These are phyloP conservation scores for Cryptococcus sp. DNA, from an alignment of 1,284 basidiomycete species.

Conservation along the genomic window DNA sequence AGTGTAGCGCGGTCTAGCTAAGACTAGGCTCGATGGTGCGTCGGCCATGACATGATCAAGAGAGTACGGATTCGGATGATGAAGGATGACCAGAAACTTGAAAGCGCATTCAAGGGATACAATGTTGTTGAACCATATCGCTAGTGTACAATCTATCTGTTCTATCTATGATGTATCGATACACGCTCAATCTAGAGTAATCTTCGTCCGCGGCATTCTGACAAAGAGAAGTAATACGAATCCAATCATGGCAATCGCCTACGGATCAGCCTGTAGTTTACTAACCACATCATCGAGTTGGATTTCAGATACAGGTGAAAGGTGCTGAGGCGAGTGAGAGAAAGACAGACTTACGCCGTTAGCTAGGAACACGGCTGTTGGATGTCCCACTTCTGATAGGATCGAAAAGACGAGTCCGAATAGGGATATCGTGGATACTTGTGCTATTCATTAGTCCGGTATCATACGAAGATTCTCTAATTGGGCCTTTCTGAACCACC, in stretches of 20 bases:
- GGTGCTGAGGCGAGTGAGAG: not conserved
- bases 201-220: slow-evolving; percentile 19
- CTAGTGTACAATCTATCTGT: too few relatives aligned
- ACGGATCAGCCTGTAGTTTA: not conserved
- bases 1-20: not conserved
- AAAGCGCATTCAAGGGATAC: too few relatives aligned
- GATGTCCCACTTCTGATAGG: slow-evolving; percentile 26
- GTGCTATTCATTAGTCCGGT: slow-evolving; percentile 14
- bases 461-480: too few relatives aligned
- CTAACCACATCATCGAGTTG: not conserved
- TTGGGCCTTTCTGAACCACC: too few relatives aligned
- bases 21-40: not conserved
- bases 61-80: too few relatives aligned
- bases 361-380: slow-evolving; percentile 31
- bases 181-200: not conserved
- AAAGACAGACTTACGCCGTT: slow-evolving; percentile 30
- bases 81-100: too few relatives aligned
- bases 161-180: not conserved
- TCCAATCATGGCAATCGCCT: slow-evolving; percentile 32
- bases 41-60: too few relatives aligned
- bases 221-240: slow-evolving; percentile 34
- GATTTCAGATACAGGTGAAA: not conserved
- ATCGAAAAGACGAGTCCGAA: slow-evolving; percentile 35
- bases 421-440: slow-evolving; percentile 33
- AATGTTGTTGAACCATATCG: too few relatives aligned